Evolutionary conservation across 1,139 yeast species (phyloP).

Genomic region (Yarrowia galli): DNA sequence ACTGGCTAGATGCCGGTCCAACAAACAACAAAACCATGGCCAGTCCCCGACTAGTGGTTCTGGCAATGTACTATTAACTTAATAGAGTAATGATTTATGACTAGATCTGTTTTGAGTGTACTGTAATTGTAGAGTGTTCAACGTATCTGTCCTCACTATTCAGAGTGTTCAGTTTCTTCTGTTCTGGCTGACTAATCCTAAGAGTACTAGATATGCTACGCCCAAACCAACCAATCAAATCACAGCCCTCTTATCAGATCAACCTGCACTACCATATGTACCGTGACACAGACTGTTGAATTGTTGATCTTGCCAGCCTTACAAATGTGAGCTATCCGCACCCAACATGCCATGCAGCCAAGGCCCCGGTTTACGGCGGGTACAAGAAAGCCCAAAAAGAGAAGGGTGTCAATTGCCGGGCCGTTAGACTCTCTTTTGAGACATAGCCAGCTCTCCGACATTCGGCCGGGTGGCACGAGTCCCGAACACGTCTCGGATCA

Average conservation of each 20-base stretch:
- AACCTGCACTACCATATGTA: too few relatives aligned
- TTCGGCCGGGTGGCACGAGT: too few relatives aligned
- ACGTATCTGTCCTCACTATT: too few relatives aligned
- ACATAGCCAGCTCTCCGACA: too few relatives aligned
- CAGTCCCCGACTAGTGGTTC: not conserved
- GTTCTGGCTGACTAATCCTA: too few relatives aligned
- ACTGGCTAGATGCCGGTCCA: too few relatives aligned
- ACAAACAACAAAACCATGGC: constrained; percentile 26
- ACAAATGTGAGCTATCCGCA: not conserved
- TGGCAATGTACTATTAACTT: constrained; percentile 36
- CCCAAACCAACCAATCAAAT: not conserved
- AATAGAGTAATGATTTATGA: constrained; percentile 38
- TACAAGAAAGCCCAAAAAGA: not conserved
- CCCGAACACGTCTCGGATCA: not conserved
- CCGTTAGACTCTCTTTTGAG: too few relatives aligned
- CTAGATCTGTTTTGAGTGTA: constrained; percentile 14
- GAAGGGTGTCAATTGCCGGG: too few relatives aligned
- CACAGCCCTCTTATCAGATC: not conserved
- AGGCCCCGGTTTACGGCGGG: constrained; percentile 8
- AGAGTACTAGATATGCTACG: too few relatives aligned
- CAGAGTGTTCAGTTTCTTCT: too few relatives aligned
- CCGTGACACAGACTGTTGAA: constrained; percentile 10
- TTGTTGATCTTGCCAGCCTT: constrained; percentile 17
- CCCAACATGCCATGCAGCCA: constrained; percentile 35
- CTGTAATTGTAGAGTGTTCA: too few relatives aligned